Percentiles rank a stretch among this genome's conserved stretches.
These are phyloP conservation scores for Penicillium sp. DNA, from an alignment of 2,329 filamentous ascomycete species.

Conservation along the genomic window DNA sequence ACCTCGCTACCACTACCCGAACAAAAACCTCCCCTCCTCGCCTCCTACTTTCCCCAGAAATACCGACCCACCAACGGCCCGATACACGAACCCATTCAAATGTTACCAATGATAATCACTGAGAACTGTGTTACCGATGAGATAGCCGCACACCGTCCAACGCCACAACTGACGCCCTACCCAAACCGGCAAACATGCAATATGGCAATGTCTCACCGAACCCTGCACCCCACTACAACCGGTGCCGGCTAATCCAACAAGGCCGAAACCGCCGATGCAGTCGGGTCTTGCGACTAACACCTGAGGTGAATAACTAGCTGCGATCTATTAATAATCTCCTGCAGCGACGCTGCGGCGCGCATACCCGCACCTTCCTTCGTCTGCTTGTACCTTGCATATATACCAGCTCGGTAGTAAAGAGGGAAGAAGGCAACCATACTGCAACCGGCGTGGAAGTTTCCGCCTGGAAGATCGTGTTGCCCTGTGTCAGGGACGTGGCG, in stretches of 20 bases:
- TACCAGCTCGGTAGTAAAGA: no score
- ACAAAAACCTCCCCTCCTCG: background rate
- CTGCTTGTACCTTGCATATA: background rate
- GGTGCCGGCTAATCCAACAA: background rate
- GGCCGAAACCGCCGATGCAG: background rate
- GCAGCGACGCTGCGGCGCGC: background rate
- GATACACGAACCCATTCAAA: background rate
- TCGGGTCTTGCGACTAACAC: background rate
- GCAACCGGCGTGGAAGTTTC: background rate
- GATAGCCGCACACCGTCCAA: background rate
- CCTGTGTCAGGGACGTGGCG: background rate
- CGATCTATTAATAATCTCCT: background rate
- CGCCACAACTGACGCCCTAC: background rate
- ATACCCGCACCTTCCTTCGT: background rate
- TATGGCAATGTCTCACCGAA: background rate
- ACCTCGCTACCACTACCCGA: background rate
- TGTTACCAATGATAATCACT: no score
- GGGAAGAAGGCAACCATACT: background rate
- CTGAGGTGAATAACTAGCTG: background rate
- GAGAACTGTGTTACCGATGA: background rate
- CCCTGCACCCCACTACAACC: background rate
- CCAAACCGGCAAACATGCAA: background rate
- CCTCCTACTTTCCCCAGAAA: background rate
- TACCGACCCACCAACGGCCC: background rate
- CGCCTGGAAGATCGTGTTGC: background rate